phyloP scores from a whole-genome alignment of 768 basidiomycete species.

The Galerina marginata region DNA sequence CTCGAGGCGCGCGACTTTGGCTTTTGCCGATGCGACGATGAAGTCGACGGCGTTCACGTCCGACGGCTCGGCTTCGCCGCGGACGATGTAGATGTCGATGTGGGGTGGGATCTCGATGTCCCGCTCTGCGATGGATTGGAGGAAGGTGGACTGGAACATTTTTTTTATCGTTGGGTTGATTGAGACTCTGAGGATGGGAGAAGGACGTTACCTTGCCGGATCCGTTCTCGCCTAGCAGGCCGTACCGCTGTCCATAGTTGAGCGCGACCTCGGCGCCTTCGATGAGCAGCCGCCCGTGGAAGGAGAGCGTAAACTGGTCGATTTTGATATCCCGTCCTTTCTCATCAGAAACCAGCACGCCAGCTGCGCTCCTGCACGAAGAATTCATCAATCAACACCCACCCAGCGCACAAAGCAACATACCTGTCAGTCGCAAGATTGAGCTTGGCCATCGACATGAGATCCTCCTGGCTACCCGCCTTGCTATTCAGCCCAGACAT shows the following conservation, averaged over 20 bases:
- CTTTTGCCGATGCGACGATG: slow-evolving; percentile 90
- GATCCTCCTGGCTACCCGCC: slow-evolving; percentile 83
- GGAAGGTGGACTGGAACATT: slow-evolving; percentile 81
- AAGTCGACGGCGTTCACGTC: slow-evolving; percentile 97
- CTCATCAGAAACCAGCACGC: slow-evolving; percentile 90
- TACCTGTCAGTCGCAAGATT: slow-evolving; percentile 90
- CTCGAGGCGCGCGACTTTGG: slow-evolving; percentile 93
- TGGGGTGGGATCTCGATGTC: slow-evolving; percentile 94
- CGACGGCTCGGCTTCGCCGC: slow-evolving; percentile 94
- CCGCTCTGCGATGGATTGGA: slow-evolving; percentile 93
- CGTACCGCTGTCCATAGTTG: slow-evolving; percentile 93
- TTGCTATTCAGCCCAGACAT: slow-evolving; percentile 78
- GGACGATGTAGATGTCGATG: slow-evolving; percentile 97
- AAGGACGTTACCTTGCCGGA: slow-evolving; percentile 85
- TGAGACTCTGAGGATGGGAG: slow-evolving; percentile 2
- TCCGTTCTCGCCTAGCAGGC: slow-evolving; percentile 95
- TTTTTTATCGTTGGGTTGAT: not conserved
- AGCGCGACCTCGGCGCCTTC: slow-evolving; percentile 72
- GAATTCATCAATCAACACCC: slow-evolving; percentile 13
- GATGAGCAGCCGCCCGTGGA: slow-evolving; percentile 84
- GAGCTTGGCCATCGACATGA: slow-evolving; percentile 87
- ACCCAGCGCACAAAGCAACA: slow-evolving; percentile 13
- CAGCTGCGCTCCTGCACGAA: slow-evolving; percentile 78
- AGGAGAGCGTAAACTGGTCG: slow-evolving; percentile 92
- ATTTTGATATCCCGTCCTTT: slow-evolving; percentile 98